Percentiles rank a stretch among this genome's conserved stretches.
phyloP scores from a whole-genome alignment of 129 eudicot species.

The Lonicera japonica region DNA sequence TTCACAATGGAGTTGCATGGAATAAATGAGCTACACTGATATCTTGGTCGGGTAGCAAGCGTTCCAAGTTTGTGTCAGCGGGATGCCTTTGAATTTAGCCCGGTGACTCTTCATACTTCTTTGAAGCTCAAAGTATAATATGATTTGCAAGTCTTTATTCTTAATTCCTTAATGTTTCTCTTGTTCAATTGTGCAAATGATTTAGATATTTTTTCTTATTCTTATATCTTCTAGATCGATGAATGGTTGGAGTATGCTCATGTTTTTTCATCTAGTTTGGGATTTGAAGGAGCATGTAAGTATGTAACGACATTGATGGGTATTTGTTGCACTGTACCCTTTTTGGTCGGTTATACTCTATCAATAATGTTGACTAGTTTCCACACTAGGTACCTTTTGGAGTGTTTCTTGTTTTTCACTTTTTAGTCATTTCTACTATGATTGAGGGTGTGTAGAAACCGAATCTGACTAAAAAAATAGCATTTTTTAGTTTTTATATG shows the following conservation, averaged over 20 bases:
- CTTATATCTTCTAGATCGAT: conserved; percentile 45
- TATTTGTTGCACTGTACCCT: conserved; percentile 60
- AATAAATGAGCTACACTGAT: conserved; percentile 41
- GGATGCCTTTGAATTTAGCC: conserved; percentile 52
- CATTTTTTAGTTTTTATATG: too few relatives aligned
- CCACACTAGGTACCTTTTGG: too few relatives aligned
- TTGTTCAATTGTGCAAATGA: neutral
- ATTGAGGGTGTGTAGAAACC: too few relatives aligned
- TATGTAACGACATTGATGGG: conserved; percentile 54
- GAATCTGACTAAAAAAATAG: too few relatives aligned
- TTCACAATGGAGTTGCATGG: conserved; percentile 49
- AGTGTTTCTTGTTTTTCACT: too few relatives aligned
- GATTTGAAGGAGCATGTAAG: conserved; percentile 88
- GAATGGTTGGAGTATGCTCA: conserved; percentile 74
- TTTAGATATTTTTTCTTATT: neutral
- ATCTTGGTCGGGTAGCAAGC: conserved; percentile 46
- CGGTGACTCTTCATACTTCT: conserved; percentile 35
- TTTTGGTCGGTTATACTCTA: conserved; percentile 62
- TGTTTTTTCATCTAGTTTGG: conserved; percentile 57
- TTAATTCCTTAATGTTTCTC: neutral
- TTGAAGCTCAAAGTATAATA: too few relatives aligned
- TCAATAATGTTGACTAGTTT: conserved; percentile 26
- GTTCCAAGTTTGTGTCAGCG: conserved; percentile 34
- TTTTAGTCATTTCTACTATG: too few relatives aligned
- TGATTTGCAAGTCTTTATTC: neutral